phyloP scores from a whole-genome alignment of 2,329 filamentous ascomycete species.

The Ascosphaera aggregata region DNA sequence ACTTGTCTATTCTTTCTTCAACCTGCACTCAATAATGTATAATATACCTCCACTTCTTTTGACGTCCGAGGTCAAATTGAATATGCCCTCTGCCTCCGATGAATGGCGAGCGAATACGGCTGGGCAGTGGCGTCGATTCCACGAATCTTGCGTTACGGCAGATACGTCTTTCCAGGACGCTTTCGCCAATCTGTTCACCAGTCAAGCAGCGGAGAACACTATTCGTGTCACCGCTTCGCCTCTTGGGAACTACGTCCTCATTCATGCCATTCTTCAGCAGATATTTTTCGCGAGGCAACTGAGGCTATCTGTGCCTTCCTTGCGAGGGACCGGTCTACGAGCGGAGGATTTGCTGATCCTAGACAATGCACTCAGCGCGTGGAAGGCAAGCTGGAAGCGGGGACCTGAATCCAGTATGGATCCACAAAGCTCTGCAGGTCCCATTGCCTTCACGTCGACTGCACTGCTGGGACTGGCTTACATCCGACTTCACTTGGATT shows the following conservation, averaged over 20 bases:
- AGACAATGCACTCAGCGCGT: conserved; percentile 24
- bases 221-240: conserved; percentile 23
- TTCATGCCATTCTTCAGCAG: conserved; percentile 30
- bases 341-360: conserved; percentile 21
- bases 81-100: conserved; percentile 29
- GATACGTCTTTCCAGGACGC: conserved; percentile 20
- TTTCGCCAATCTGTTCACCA: conserved; percentile 20
- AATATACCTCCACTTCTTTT: conserved; percentile 35
- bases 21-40: conserved; percentile 37
- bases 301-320: conserved; percentile 20
- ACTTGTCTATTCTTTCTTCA: conserved; percentile 34
- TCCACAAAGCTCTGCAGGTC: conserved; percentile 28
- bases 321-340: conserved; percentile 20
- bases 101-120: conserved; percentile 31
- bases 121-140: conserved; percentile 24
- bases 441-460: conserved; percentile 29
- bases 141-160: conserved; percentile 13
- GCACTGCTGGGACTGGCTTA: conserved; percentile 24
- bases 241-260: conserved; percentile 30
- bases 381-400: conserved; percentile 30
- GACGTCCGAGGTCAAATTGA: conserved; percentile 29
- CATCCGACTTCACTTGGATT: conserved; percentile 24
- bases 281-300: conserved; percentile 28
- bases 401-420: conserved; percentile 30
- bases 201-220: conserved; percentile 13